Evolutionary conservation across 1,284 basidiomycete genomes (phyloP), one percentile per base, ranked within the genome.

Genomic region (Cutaneotrichosporon cyanovorans): DNA sequence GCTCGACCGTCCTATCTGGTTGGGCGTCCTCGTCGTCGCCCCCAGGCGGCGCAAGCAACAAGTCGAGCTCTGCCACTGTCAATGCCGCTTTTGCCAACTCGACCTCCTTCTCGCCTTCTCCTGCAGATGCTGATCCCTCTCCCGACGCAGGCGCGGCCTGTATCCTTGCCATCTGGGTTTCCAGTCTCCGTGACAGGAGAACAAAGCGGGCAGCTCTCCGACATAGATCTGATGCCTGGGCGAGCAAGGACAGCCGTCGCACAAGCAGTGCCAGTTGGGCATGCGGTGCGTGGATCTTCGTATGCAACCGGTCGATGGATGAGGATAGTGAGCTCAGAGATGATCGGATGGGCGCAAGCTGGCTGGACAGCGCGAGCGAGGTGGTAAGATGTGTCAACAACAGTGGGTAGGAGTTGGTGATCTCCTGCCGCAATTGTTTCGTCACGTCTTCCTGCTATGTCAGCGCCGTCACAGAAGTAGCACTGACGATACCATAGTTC

Each of bases 41-140:
- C 1, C 32, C 28, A 0, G 42, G 21, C 8, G 40, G 14, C 0
- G 39, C 40, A 15, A 56, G 37, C 18, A 56, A 37, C 9, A 42
- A 25, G 21, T 56, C 79, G 32, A 95, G 75, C 67, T 96, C 90
- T 1, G 90, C 87, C 5, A 93, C 81, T 34, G 82, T 90, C 55
- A 95, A 72, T 9, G 90, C 90, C 1, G 91, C 89, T 68, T 91
- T 91, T 3, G 88, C 84, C 57, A 93, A 81, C 11, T 81, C 80
- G 5, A 87, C 76, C 61, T 92, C 88, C 53, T 82, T 84, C 55
- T 89, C 87, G 25, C 85, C 83, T 44, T 43, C 43, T 11, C 46
- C 53, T 34, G 45, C 57, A 61, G n/a, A 42, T 47, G 18, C 62
- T 55, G 8, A 59, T 23, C 52, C 9, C 46, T 30, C 18, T 18